phyloP scores from a whole-genome alignment of 2,329 filamentous ascomycete species.

The Pyrenochaeta sp. region DNA sequence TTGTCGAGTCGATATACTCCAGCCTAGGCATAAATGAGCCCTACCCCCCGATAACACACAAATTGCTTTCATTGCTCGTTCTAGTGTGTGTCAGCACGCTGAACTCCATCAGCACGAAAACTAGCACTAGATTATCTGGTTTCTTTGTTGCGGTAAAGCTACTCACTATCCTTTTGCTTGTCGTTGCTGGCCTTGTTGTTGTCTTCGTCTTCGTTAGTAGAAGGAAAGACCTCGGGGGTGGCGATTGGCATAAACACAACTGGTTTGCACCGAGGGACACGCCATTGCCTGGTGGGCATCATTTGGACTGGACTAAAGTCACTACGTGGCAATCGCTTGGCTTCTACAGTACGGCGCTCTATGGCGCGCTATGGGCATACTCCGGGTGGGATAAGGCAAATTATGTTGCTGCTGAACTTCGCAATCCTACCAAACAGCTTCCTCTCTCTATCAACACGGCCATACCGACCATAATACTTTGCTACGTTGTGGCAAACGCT shows the following conservation, averaged over 20 bases:
- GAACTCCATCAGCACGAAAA: conserved; percentile 57
- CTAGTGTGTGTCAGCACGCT: conserved; percentile 50
- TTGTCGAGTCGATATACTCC: conserved; percentile 56
- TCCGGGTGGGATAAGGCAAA: conserved; percentile 52
- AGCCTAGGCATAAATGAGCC: conserved; percentile 67
- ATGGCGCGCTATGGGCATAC: conserved; percentile 46
- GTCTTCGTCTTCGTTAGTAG: conserved; percentile 39
- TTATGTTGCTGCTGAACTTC: conserved; percentile 49
- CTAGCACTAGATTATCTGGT: conserved; percentile 49
- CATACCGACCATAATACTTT: conserved; percentile 67
- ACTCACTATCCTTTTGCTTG: conserved; percentile 44
- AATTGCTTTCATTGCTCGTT: conserved; percentile 50
- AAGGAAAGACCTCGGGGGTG: conserved; percentile 42
- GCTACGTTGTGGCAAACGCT: conserved; percentile 68
- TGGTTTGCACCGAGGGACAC: conserved; percentile 46
- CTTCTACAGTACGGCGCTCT: conserved; percentile 66
- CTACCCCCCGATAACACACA: conserved; percentile 54
- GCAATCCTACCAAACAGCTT: conserved; percentile 52
- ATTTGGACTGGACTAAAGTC: conserved; percentile 50
- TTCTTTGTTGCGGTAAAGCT: conserved; percentile 52
- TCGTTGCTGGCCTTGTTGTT: conserved; percentile 46
- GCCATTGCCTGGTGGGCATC: conserved; percentile 36
- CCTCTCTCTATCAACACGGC: conserved; percentile 70
- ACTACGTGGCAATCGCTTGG: conserved; percentile 67
- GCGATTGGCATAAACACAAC: conserved; percentile 43